Conservation (phyloP, 306 rosid species). For the Dalbergia cochinchinensis region DNA sequence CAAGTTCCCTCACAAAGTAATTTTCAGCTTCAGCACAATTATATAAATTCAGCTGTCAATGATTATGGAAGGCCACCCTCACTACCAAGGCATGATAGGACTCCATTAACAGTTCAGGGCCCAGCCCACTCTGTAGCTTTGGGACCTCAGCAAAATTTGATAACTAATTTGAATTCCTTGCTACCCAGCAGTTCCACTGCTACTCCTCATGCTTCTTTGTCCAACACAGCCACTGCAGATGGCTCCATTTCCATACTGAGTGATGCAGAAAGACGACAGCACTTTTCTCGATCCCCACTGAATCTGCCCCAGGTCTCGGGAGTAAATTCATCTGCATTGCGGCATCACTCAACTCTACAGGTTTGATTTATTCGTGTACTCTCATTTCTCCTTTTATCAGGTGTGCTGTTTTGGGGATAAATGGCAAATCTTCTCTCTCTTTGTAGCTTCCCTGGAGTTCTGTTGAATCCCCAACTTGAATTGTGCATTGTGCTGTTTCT, state of each 20-base stretch:
- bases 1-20: slow-evolving; percentile 52
- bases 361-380: slow-evolving; percentile 46
- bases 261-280: slow-evolving; percentile 71
- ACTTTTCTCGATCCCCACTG: slow-evolving; percentile 59
- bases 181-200: slow-evolving; percentile 53
- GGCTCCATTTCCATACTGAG: slow-evolving; percentile 48
- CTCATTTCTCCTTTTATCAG: slow-evolving; percentile 19
- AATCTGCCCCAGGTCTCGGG: slow-evolving; percentile 60
- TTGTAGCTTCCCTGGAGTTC: background rate
- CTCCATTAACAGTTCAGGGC: slow-evolving; percentile 80
- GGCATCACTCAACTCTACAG: slow-evolving; percentile 59
- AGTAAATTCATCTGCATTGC: slow-evolving; percentile 53
- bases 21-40: slow-evolving; percentile 53
- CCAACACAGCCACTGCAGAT: slow-evolving; percentile 49
- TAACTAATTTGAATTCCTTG: slow-evolving; percentile 54
- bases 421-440: background rate
- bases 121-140: slow-evolving; percentile 65
- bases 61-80: slow-evolving; percentile 64
- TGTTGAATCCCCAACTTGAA: background rate
- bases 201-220: slow-evolving; percentile 58
- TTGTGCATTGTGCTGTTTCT: slow-evolving; percentile 11
- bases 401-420: slow-evolving; percentile 29
- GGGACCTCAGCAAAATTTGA: slow-evolving; percentile 57
- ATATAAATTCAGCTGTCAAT: slow-evolving; percentile 43
- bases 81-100: slow-evolving; percentile 54